A percentile compares a stretch with the other conserved stretches of the same genome.
phyloP scores from a whole-genome alignment of 2,329 filamentous ascomycete species.

The Juglanconis oblonga region DNA sequence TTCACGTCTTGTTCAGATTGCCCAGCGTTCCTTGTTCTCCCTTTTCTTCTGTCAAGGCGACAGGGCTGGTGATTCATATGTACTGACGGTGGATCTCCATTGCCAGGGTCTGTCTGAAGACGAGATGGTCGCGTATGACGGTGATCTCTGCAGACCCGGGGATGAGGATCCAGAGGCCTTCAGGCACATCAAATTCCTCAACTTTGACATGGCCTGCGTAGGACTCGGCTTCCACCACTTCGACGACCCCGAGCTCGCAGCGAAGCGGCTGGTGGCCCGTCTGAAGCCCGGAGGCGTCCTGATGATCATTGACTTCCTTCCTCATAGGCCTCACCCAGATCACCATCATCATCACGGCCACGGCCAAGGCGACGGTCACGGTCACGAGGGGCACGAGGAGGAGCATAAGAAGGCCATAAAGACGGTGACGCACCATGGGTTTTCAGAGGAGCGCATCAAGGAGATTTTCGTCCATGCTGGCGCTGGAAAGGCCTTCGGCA shows the following conservation, averaged over 20 bases:
- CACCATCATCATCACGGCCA: neutral
- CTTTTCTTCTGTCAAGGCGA: neutral
- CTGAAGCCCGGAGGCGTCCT: conserved; percentile 65
- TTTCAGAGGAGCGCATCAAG: conserved; percentile 57
- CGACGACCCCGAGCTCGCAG: conserved; percentile 58
- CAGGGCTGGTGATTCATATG: neutral
- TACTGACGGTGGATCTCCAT: neutral
- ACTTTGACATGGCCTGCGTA: conserved; percentile 63
- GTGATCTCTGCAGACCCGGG: conserved; percentile 51
- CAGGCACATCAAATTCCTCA: conserved; percentile 57
- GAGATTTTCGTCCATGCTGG: conserved; percentile 64
- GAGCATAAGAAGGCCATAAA: conserved; percentile 26
- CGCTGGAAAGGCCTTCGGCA: conserved; percentile 52
- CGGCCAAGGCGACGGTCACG: neutral
- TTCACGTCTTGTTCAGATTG: neutral
- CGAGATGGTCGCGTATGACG: conserved; percentile 56
- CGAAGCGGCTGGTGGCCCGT: conserved; percentile 56
- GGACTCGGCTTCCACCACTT: conserved; percentile 66
- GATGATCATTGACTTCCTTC: conserved; percentile 65
- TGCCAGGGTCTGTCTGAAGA: conserved; percentile 43
- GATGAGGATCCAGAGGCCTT: conserved; percentile 53
- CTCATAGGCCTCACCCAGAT: conserved; percentile 38
- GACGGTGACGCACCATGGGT: conserved; percentile 65
- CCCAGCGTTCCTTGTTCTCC: neutral
- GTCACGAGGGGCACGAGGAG: neutral